Conservation (phyloP, 495 filamentous ascomycete genomes). For the Aspergillus cristatus region DNA sequence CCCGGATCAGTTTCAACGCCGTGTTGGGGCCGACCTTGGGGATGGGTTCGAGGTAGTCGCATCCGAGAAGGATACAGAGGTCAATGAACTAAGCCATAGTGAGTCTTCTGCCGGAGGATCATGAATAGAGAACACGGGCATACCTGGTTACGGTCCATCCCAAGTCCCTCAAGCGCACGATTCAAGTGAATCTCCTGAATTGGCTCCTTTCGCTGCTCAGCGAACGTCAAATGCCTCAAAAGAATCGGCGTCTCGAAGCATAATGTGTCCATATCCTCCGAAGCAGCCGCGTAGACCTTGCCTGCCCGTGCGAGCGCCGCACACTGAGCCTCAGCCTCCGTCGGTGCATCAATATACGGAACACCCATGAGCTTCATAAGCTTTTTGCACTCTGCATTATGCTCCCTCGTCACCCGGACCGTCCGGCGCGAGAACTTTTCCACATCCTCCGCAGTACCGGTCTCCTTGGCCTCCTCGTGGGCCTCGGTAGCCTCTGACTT, state of each 20-base stretch:
- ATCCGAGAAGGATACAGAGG: slow-evolving; percentile 94
- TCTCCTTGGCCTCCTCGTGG: slow-evolving; percentile 93
- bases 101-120: too few relatives aligned
- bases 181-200: slow-evolving; percentile 90
- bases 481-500: slow-evolving; percentile 83
- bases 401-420: slow-evolving; percentile 90
- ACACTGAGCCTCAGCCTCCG: slow-evolving; percentile 95
- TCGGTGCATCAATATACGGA: slow-evolving; percentile 89
- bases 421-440: slow-evolving; percentile 96
- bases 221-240: slow-evolving; percentile 88
- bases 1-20: slow-evolving; percentile 84
- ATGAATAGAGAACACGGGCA: slow-evolving; percentile 2
- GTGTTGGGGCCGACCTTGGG: slow-evolving; percentile 88
- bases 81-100: slow-evolving; percentile 68
- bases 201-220: slow-evolving; percentile 92
- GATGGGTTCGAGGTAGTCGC: slow-evolving; percentile 94
- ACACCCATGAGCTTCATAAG: slow-evolving; percentile 91
- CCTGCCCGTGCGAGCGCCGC: slow-evolving; percentile 82
- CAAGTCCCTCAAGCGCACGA: slow-evolving; percentile 72
- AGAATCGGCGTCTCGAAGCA: slow-evolving; percentile 92
- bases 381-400: slow-evolving; percentile 88
- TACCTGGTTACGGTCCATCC: slow-evolving; percentile 79
- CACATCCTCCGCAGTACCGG: slow-evolving; percentile 89
- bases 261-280: slow-evolving; percentile 98
- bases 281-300: slow-evolving; percentile 93